A percentile compares a stretch with the other conserved stretches of the same genome.
Conservation (phyloP, 257 asterid genomes). For the Phtheirospermum japonicum region DNA sequence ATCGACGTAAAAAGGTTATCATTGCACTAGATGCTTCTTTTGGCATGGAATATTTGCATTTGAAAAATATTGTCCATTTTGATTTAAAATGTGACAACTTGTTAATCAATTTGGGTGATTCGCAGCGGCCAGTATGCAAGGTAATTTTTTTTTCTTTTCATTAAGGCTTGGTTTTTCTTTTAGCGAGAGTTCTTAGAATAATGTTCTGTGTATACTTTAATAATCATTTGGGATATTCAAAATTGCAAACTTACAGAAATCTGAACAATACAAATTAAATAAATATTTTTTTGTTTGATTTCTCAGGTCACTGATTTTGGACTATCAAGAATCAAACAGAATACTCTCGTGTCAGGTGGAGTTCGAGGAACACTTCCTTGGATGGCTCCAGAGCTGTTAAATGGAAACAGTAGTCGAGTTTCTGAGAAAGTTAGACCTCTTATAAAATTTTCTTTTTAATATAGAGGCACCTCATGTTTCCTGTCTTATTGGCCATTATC, state of each 20-base stretch:
- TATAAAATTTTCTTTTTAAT: conserved; percentile 10
- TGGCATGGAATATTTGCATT: conserved; percentile 80
- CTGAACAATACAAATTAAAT: conserved; percentile 2
- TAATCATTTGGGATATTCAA: not conserved
- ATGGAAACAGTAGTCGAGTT: conserved; percentile 63
- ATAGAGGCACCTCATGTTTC: not conserved
- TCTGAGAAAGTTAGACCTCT: conserved; percentile 57
- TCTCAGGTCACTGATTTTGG: conserved; percentile 82
- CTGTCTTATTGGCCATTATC: not conserved
- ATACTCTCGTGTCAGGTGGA: conserved; percentile 80
- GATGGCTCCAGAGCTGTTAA: conserved; percentile 84
- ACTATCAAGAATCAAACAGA: conserved; percentile 65
- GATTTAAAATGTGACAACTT: conserved; percentile 83
- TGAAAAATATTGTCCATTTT: conserved; percentile 69
- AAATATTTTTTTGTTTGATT: not conserved
- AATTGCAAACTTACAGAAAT: not conserved
- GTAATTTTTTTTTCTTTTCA: conserved; percentile 30
- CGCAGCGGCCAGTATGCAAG: conserved; percentile 80
- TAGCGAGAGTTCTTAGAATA: not conserved
- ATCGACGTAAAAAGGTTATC: conserved; percentile 51
- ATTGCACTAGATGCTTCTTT: conserved; percentile 76
- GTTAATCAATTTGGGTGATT: conserved; percentile 75
- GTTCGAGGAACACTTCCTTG: conserved; percentile 84
- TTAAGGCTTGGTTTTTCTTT: not conserved
- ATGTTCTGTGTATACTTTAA: not conserved